Evolutionary conservation across 768 basidiomycete species (phyloP), one percentile per base, ranked within the genome.

Genomic region (Butyriboletus loyo): DNA sequence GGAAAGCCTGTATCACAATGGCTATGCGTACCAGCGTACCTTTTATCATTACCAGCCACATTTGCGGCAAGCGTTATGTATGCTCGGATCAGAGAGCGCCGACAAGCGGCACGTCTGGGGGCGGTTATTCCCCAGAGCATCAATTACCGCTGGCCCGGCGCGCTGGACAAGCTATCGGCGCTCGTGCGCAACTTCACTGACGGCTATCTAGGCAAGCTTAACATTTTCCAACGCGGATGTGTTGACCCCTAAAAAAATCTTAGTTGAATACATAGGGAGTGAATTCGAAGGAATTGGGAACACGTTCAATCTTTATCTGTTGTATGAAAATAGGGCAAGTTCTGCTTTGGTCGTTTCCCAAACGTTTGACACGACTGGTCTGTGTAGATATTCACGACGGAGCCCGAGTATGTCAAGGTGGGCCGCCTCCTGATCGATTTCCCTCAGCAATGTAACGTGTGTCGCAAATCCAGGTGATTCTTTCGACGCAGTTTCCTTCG

Each of bases 171-270:
- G 15, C 59, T 82, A 24, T 54, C 57, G 19, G 51, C 30, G 13
- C 63, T 80, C 68, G 65, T 72, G 46, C 56, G 69, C 45, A 71
- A 74, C 30, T 75, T 73, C 48, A 65, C 66, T 4, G 59, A 61
- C 35, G 83, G 81, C 1, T 83, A 84, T 64, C 73, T 74, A 19
- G 79, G 83, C 77, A 53, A 7, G 74, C 52, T 2, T 22, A 17
- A 31, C 24, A 4, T 55, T 21, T 7, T n/a, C n/a, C 15, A 11
- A 13, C 17, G 15, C 5, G 34, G 21, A 17, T 7, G 30, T 35
- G 38, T 21, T 52, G 40, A 62, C 25, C 13, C 0, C 14, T 10
- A 19, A 21, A 9, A n/a, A n/a, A 5, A 15, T 4, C 0, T 21
- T 35, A 69, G 66, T 35, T 35, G 66, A 65, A 19, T 52, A 40